phyloP scores from a whole-genome alignment of 768 basidiomycete species.

The Amanita pallidorosea region DNA sequence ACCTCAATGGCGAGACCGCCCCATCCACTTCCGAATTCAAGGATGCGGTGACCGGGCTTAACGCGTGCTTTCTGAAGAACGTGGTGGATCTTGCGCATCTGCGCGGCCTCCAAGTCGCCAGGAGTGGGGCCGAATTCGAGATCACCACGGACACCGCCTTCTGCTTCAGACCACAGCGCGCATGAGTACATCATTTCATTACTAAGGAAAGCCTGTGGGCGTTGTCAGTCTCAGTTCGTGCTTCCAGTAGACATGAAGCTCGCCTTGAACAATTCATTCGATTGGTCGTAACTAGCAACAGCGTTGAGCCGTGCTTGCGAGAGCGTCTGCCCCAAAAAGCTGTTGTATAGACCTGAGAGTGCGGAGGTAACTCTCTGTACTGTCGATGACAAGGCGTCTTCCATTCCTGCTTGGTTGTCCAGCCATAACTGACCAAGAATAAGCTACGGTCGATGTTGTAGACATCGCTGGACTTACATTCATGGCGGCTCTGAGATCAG shows the following conservation, averaged over 20 bases:
- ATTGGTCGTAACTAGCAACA: constrained; percentile 86
- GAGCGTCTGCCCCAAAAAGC: constrained; percentile 63
- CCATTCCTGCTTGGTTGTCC: constrained; percentile 52
- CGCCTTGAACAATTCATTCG: constrained; percentile 80
- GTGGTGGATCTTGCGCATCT: constrained; percentile 73
- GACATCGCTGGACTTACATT: constrained; percentile 32
- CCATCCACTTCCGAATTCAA: constrained; percentile 95
- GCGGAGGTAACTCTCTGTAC: constrained; percentile 46
- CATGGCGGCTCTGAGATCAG: constrained; percentile 49
- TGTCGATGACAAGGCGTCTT: constrained; percentile 43
- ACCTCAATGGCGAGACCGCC: constrained; percentile 86
- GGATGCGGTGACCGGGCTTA: constrained; percentile 65
- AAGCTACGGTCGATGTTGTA: constrained; percentile 7
- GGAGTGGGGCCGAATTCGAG: constrained; percentile 41
- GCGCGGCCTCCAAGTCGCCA: constrained; percentile 72
- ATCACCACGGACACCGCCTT: constrained; percentile 73
- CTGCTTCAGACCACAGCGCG: constrained; percentile 71
- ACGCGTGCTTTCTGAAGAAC: constrained; percentile 73
- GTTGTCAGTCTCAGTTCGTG: constrained; percentile 6
- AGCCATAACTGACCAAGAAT: constrained; percentile 45
- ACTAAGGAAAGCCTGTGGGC: constrained; percentile 58
- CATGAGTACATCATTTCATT: constrained; percentile 95
- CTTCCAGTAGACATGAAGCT: constrained; percentile 4
- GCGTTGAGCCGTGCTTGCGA: constrained; percentile 70
- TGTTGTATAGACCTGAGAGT: constrained; percentile 55